Percentiles rank a stretch among this genome's conserved stretches.
These are phyloP conservation scores for Rutidosis leptorrhynchoides DNA, from an alignment of 129 eudicot species.

Conservation along the genomic window DNA sequence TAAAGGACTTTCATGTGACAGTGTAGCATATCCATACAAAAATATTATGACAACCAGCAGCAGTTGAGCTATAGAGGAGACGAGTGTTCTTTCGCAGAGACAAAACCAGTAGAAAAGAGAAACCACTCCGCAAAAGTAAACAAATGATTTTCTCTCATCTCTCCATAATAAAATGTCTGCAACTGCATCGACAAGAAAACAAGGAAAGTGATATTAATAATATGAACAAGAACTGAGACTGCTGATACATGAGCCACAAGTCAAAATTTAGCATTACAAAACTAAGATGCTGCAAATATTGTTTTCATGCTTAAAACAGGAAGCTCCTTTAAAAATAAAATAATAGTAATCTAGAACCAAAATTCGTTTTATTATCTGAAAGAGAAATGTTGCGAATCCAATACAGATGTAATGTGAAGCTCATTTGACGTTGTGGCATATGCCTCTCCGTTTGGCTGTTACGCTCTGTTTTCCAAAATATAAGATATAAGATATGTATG, in stretches of 20 bases:
- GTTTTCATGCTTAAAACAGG: background rate
- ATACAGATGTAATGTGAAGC: background rate
- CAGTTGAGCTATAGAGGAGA: conserved; percentile 66
- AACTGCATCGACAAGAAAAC: conserved; percentile 50
- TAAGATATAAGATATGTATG: background rate
- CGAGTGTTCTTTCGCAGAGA: conserved; percentile 58
- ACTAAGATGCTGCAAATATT: background rate
- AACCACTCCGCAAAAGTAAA: conserved; percentile 49
- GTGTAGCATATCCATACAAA: conserved; percentile 44
- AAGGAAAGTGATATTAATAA: background rate
- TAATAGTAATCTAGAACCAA: background rate
- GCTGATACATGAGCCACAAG: conserved; percentile 10
- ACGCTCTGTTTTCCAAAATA: background rate
- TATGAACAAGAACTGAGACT: conserved; percentile 1
- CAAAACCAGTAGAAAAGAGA: conserved; percentile 74
- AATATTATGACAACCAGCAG: conserved; percentile 42
- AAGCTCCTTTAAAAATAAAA: background rate
- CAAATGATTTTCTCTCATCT: conserved; percentile 78
- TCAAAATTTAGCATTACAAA: background rate
- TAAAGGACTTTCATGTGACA: conserved; percentile 17
- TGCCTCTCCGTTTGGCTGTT: background rate
- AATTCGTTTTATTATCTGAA: background rate
- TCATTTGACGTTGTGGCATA: background rate
- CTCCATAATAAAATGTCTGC: conserved; percentile 91
- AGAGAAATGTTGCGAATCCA: background rate